These are phyloP conservation scores for Silene coronaria DNA, from an alignment of 179 eudicot species.

Conservation along the genomic window DNA sequence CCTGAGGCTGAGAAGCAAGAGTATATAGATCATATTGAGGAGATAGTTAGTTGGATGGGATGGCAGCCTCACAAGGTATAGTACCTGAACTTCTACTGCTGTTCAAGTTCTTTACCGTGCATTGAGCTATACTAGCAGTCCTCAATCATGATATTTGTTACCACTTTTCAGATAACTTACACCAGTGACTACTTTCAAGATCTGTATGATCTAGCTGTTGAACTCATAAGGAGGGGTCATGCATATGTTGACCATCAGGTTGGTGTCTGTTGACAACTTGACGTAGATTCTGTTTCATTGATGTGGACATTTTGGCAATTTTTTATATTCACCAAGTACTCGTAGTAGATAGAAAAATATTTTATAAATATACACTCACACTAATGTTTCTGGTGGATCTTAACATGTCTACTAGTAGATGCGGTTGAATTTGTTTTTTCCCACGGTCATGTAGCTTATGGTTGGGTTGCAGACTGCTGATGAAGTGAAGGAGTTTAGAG, in stretches of 20 bases:
- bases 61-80: slow-evolving; percentile 90
- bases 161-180: slow-evolving; percentile 61
- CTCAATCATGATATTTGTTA: neutral
- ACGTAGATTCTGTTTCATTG: neutral
- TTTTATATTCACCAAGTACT: neutral
- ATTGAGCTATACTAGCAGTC: neutral
- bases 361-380: too few species aligned
- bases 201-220: slow-evolving; percentile 78
- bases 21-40: slow-evolving; percentile 90
- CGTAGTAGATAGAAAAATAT: neutral
- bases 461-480: slow-evolving; percentile 55
- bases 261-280: neutral
- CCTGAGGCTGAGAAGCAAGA: slow-evolving; percentile 95
- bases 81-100: too few species aligned
- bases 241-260: slow-evolving; percentile 99
- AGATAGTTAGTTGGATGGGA: slow-evolving; percentile 93
- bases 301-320: neutral
- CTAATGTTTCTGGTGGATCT: neutral
- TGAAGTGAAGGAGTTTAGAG: slow-evolving; percentile 80
- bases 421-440: too few species aligned
- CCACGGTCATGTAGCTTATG: neutral
- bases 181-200: slow-evolving; percentile 94
- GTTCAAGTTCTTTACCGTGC: neutral
- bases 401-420: too few species aligned
- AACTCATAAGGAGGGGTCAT: slow-evolving; percentile 75